phyloP scores from a whole-genome alignment of 805 yeast species.

The Saccharomycopsis oosterbeekiorum region DNA sequence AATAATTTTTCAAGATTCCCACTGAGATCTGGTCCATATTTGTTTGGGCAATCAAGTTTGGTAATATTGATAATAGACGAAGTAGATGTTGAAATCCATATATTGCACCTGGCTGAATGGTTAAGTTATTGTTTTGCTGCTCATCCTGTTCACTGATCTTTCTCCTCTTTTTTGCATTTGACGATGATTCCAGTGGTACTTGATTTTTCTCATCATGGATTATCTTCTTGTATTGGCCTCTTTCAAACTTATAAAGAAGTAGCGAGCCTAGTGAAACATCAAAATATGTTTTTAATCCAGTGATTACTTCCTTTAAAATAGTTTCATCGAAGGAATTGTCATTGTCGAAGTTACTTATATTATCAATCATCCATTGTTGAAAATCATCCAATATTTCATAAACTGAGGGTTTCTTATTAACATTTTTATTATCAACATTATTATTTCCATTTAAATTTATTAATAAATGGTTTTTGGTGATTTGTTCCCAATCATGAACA shows the following conservation, averaged over 20 bases:
- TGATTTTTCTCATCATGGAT: constrained; percentile 28
- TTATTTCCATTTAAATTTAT: constrained; percentile 62
- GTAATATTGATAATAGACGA: constrained; percentile 66
- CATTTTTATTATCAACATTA: constrained; percentile 19
- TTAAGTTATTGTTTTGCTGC: not conserved
- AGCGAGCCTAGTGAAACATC: constrained; percentile 61
- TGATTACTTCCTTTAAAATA: constrained; percentile 54
- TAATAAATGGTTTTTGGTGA: constrained; percentile 71
- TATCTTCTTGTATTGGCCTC: constrained; percentile 58
- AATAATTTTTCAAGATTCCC: constrained; percentile 40
- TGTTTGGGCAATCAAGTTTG: constrained; percentile 73
- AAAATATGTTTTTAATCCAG: constrained; percentile 66
- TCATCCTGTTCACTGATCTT: constrained; percentile 23
- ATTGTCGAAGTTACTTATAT: constrained; percentile 21
- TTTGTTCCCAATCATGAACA: constrained; percentile 89
- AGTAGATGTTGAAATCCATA: constrained; percentile 81
- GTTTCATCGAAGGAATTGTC: constrained; percentile 33
- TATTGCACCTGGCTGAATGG: constrained; percentile 30
- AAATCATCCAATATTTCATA: constrained; percentile 47
- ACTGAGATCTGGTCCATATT: constrained; percentile 72
- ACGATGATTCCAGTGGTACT: not conserved
- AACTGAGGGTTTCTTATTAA: constrained; percentile 33
- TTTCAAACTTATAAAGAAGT: constrained; percentile 64
- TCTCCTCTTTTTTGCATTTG: not conserved
- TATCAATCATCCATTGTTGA: constrained; percentile 21